Conservation (phyloP, 208 protist species). For the Crithidia bombi region DNA sequence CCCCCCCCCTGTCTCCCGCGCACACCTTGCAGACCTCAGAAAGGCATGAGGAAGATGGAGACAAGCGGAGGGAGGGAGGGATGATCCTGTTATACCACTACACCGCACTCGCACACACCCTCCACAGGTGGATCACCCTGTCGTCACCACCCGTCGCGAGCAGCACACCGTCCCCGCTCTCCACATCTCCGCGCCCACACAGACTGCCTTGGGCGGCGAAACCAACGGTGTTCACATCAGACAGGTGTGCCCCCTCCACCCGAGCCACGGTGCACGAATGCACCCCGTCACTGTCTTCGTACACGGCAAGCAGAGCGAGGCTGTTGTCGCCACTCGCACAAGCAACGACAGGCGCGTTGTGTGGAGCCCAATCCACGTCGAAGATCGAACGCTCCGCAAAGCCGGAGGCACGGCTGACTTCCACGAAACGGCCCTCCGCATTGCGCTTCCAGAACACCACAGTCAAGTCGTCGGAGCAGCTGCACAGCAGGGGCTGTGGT, state of each 20-base stretch:
- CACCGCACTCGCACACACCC: conserved; percentile 34
- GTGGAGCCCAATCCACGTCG: conserved; percentile 70
- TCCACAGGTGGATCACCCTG: conserved; percentile 69
- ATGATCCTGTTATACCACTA: not conserved
- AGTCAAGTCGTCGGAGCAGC: conserved; percentile 75
- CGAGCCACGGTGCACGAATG: conserved; percentile 46
- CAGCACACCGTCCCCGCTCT: conserved; percentile 28
- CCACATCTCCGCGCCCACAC: conserved; percentile 3
- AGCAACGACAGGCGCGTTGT: conserved; percentile 55
- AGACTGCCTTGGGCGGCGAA: conserved; percentile 44
- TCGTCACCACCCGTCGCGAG: conserved; percentile 84
- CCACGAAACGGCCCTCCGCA: conserved; percentile 42
- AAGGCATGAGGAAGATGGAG: not conserved
- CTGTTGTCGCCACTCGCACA: conserved; percentile 87
- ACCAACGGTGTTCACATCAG: conserved; percentile 85
- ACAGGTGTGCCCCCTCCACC: conserved; percentile 56
- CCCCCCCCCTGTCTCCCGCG: no score
- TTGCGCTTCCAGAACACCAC: conserved; percentile 73
- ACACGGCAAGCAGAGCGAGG: conserved; percentile 69
- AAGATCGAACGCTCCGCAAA: conserved; percentile 80
- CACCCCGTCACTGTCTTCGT: conserved; percentile 37
- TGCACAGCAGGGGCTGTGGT: conserved; percentile 66
- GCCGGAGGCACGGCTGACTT: conserved; percentile 39
- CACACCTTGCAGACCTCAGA: no score
- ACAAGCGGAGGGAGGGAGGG: not conserved